Conservation (phyloP, 2,329 filamentous ascomycete species). For the Exophiala sp. region DNA sequence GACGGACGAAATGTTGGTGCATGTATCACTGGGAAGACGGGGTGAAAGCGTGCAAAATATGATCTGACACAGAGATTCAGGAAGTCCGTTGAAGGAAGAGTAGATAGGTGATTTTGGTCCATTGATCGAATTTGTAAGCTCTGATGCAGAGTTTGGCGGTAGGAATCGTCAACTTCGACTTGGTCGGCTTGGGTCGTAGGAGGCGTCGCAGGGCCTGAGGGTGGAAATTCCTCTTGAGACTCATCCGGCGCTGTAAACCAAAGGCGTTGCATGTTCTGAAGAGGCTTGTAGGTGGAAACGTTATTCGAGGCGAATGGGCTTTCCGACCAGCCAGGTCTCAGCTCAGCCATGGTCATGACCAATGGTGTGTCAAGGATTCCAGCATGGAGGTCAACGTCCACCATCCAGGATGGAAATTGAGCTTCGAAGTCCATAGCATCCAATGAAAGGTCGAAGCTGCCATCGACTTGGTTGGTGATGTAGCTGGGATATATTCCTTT, state of each 20-base stretch:
- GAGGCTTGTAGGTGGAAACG: constrained; percentile 7
- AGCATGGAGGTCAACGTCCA: constrained; percentile 20
- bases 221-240: constrained; percentile 9
- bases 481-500: constrained; percentile 5
- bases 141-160: constrained; percentile 23
- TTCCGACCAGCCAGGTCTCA: constrained; percentile 19
- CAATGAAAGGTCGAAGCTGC: constrained; percentile 11
- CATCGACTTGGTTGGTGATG: constrained; percentile 1
- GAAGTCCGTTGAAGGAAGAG: constrained; percentile 24
- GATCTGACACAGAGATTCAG: constrained; percentile 25
- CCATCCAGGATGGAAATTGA: constrained; percentile 21
- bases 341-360: constrained; percentile 19
- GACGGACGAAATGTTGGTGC: constrained; percentile 26
- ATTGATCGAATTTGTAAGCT: constrained; percentile 20
- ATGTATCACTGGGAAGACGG: constrained; percentile 24
- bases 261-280: constrained; percentile 14
- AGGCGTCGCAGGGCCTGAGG: constrained; percentile 19
- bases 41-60: constrained; percentile 25
- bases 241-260: constrained; percentile 21
- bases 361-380: constrained; percentile 21
- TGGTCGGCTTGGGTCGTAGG: constrained; percentile 20
- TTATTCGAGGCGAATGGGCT: constrained; percentile 11
- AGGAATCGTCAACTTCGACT: constrained; percentile 24
- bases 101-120: constrained; percentile 21
- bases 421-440: constrained; percentile 22